These are phyloP conservation scores for Tardiomyces blankii DNA, from an alignment of 1,139 yeast genomes.

Conservation along the genomic window DNA sequence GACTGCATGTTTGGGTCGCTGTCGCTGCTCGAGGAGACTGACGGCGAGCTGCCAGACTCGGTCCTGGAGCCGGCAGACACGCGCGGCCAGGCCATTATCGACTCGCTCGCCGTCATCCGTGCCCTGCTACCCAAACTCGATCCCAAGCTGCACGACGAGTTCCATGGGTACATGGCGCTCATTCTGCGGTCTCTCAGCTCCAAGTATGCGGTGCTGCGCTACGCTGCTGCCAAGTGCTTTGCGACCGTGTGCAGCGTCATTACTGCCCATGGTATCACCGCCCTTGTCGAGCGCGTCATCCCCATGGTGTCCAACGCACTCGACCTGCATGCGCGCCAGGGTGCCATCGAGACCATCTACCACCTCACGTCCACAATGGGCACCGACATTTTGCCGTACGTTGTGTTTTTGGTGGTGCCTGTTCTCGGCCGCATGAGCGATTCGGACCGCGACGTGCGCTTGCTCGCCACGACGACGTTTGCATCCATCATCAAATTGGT, in stretches of 20 bases:
- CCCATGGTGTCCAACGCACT: conserved; percentile 79
- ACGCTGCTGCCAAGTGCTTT: conserved; percentile 83
- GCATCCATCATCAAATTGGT: conserved; percentile 93
- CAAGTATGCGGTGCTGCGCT: conserved; percentile 68
- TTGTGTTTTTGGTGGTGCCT: conserved; percentile 91
- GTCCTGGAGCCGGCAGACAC: conserved; percentile 30
- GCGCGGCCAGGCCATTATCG: conserved; percentile 74
- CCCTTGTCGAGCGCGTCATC: conserved; percentile 62
- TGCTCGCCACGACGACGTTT: conserved; percentile 89
- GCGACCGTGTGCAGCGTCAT: conserved; percentile 70
- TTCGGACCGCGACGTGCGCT: conserved; percentile 78
- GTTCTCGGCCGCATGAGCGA: conserved; percentile 98
- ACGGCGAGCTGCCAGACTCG: conserved; percentile 19
- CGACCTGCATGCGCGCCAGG: conserved; percentile 72
- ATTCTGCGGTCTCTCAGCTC: conserved; percentile 58
- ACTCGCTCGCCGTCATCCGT: conserved; percentile 72
- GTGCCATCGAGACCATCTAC: conserved; percentile 85
- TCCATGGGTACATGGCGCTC: conserved; percentile 37
- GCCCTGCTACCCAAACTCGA: conserved; percentile 62
- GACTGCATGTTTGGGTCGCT: conserved; percentile 62
- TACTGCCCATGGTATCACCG: conserved; percentile 67
- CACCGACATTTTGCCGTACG: conserved; percentile 79
- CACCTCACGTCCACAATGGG: conserved; percentile 85
- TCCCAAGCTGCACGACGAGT: conserved; percentile 35
- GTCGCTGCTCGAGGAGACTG: conserved; percentile 10